phyloP scores from a whole-genome alignment of 768 basidiomycete species.

The Grammothele lineata region DNA sequence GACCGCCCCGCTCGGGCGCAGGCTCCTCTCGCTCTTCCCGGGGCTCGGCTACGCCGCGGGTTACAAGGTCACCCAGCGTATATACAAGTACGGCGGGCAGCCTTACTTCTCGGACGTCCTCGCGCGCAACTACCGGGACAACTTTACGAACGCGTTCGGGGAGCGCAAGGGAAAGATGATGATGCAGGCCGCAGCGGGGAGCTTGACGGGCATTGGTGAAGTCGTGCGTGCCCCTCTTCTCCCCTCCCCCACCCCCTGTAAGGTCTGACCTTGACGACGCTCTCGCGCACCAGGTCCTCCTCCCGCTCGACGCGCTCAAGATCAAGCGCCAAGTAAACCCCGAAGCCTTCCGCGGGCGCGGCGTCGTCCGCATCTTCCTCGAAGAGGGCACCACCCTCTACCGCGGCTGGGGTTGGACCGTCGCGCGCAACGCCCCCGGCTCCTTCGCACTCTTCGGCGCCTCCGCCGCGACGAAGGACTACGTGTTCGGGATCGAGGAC shows the following conservation, averaged over 20 bases:
- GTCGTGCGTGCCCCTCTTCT: constrained; percentile 53
- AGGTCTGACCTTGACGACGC: neutral
- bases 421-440: constrained; percentile 96
- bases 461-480: constrained; percentile 92
- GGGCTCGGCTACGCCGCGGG: constrained; percentile 98
- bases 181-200: constrained; percentile 92
- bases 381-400: constrained; percentile 93
- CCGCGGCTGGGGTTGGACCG: constrained; percentile 98
- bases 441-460: constrained; percentile 96
- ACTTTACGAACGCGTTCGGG: constrained; percentile 82
- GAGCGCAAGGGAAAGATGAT: constrained; percentile 94
- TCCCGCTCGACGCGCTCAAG: constrained; percentile 94
- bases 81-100: constrained; percentile 98
- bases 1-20: constrained; percentile 55
- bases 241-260: neutral
- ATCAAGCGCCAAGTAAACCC: constrained; percentile 99
- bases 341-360: constrained; percentile 94
- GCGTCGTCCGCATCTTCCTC: constrained; percentile 80
- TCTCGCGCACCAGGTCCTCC: constrained; percentile 55
- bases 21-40: constrained; percentile 92
- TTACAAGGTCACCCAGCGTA: constrained; percentile 91
- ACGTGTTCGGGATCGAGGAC: constrained; percentile 81
- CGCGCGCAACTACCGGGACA: constrained; percentile 71
- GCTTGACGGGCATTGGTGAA: constrained; percentile 84
- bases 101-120: constrained; percentile 96